phyloP scores from a whole-genome alignment of 139 green algal species.

The Yamagishiella unicocca region DNA sequence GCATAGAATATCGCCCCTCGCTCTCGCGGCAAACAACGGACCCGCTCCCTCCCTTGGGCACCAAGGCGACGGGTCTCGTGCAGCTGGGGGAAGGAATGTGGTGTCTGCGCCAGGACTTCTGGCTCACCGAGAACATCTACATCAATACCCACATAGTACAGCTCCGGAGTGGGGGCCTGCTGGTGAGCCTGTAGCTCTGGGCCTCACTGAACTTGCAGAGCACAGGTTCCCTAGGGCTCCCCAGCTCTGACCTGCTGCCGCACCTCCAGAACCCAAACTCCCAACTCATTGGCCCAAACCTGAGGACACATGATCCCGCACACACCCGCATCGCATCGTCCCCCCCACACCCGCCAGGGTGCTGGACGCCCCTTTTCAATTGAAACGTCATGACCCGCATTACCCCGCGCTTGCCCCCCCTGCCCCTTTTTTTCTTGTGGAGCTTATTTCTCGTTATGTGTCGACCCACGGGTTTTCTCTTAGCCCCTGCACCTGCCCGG shows the following conservation, averaged over 20 bases:
- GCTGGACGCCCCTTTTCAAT: background rate
- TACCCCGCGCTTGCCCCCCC: too few species aligned
- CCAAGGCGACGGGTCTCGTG: background rate
- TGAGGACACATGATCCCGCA: background rate
- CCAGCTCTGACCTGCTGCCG: background rate
- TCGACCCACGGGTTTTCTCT: background rate
- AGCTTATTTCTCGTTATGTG: background rate
- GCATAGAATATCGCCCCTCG: background rate
- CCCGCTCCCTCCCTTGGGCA: background rate
- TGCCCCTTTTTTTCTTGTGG: background rate
- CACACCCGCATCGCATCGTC: background rate
- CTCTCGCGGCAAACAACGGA: background rate
- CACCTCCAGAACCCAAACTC: too few species aligned
- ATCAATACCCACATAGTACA: background rate
- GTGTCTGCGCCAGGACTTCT: background rate
- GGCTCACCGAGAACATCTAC: background rate
- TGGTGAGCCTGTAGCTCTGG: background rate
- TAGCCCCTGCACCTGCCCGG: background rate
- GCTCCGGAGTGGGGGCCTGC: background rate
- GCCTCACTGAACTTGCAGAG: background rate
- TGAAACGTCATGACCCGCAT: too few species aligned
- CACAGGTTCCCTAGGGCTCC: background rate
- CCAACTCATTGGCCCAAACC: too few species aligned
- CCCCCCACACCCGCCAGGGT: background rate
- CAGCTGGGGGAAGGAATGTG: background rate